Percentiles rank a stretch among this genome's conserved stretches.
Conservation (phyloP, 495 filamentous ascomycete species). For the Hyaloscypha bicolor region DNA sequence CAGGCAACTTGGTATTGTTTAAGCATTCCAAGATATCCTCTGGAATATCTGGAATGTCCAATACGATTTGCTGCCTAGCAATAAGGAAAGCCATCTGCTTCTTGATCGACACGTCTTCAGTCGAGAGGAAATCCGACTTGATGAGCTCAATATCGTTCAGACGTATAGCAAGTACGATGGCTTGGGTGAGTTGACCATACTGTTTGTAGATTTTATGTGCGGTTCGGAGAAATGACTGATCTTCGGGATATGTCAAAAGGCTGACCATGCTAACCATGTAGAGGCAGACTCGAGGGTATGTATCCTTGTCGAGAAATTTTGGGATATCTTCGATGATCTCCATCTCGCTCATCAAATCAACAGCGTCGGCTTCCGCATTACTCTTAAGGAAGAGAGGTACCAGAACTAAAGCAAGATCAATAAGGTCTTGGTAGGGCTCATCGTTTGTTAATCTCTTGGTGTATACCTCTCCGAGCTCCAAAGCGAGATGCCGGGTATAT, state of each 20-base stretch:
- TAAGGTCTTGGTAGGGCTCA: constrained; percentile 68
- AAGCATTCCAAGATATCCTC: constrained; percentile 78
- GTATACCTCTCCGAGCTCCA: constrained; percentile 95
- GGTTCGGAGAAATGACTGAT: constrained; percentile 87
- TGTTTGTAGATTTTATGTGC: constrained; percentile 90
- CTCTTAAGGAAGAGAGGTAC: constrained; percentile 95
- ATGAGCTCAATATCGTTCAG: constrained; percentile 86
- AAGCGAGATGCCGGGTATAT: constrained; percentile 92
- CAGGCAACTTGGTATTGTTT: constrained; percentile 82
- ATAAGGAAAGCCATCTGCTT: constrained; percentile 95
- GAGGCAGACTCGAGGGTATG: constrained; percentile 87
- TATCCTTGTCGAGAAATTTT: constrained; percentile 88
- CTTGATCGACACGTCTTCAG: constrained; percentile 78
- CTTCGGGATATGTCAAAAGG: constrained; percentile 94
- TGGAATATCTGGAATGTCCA: constrained; percentile 63
- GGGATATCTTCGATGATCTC: constrained; percentile 96
- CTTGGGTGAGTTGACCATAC: constrained; percentile 89
- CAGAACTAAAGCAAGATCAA: constrained; percentile 77
- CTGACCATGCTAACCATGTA: constrained; percentile 99
- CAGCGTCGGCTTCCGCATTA: constrained; percentile 97
- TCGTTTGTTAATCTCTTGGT: constrained; percentile 66
- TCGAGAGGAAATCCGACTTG: constrained; percentile 73
- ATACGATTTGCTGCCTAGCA: constrained; percentile 85
- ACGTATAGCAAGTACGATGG: constrained; percentile 90
- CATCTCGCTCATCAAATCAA: constrained; percentile 93